phyloP scores from a whole-genome alignment of 2,329 filamentous ascomycete genomes.

The Fusarium proliferatum region DNA sequence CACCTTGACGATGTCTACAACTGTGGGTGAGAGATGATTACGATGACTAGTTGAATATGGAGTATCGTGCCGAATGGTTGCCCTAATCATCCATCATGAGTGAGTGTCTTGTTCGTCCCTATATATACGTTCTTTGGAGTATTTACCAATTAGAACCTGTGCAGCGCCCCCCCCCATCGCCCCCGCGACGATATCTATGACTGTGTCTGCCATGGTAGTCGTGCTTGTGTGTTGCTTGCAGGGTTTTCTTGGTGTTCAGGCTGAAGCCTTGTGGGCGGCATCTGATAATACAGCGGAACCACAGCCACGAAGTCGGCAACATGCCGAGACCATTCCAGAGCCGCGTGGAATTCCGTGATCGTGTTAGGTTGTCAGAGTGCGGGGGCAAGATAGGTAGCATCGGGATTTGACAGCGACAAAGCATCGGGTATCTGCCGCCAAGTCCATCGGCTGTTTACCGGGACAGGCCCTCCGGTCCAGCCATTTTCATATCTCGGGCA shows the following conservation, averaged over 20 bases:
- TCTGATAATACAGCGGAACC: too few species aligned
- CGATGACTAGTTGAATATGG: neutral
- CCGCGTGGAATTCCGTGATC: too few species aligned
- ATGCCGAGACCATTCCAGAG: too few species aligned
- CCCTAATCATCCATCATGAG: neutral
- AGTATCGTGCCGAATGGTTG: neutral
- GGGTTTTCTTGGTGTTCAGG: neutral
- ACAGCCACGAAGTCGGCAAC: too few species aligned
- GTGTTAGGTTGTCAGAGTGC: too few species aligned
- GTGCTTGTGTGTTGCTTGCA: neutral
- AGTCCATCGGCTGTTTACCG: neutral
- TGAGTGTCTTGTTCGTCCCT: neutral
- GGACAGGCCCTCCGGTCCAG: neutral
- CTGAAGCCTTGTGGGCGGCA: too few species aligned
- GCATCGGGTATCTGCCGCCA: too few species aligned
- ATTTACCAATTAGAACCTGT: neutral
- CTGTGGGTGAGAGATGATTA: neutral
- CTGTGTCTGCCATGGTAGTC: neutral
- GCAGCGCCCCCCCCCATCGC: neutral
- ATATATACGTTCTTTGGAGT: fast-evolving
- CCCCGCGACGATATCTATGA: neutral
- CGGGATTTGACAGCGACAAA: too few species aligned
- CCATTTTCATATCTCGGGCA: neutral
- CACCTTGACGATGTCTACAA: neutral
- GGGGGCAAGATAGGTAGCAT: too few species aligned